Conservation (phyloP, 1,284 basidiomycete genomes). For the Trametes polyzona region DNA sequence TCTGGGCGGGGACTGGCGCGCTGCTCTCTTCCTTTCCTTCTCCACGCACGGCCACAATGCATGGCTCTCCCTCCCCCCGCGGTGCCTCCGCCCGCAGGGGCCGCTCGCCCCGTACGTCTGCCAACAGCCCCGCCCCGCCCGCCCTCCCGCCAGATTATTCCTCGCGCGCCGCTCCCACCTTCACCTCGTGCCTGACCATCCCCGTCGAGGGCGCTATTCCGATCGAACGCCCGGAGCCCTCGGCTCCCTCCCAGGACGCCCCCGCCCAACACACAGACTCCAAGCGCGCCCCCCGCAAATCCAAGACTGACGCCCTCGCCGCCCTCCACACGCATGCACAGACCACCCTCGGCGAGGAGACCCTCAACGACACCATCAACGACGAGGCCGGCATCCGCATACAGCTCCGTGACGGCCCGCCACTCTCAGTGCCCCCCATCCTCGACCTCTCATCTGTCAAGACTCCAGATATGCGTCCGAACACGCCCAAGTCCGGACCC, state of each 20-base stretch:
- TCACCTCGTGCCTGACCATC: conserved; percentile 70
- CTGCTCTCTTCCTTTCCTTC: conserved; percentile 29
- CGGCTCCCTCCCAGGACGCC: conserved; percentile 24
- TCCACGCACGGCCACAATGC: conserved; percentile 35
- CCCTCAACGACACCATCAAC: conserved; percentile 34
- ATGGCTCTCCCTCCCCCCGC: conserved; percentile 42
- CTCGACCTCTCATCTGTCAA: conserved; percentile 75
- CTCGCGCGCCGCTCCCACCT: conserved; percentile 48
- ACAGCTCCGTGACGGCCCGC: conserved; percentile 46
- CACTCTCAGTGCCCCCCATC: conserved; percentile 61
- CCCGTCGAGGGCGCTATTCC: conserved; percentile 66
- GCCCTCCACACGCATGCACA: conserved; percentile 71
- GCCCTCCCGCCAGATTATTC: conserved; percentile 43
- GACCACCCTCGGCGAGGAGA: conserved; percentile 55
- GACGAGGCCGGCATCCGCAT: conserved; percentile 33
- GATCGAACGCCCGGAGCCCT: conserved; percentile 42
- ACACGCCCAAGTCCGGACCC: conserved; percentile 43
- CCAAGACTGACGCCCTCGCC: conserved; percentile 81
- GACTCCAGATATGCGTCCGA: conserved; percentile 56
- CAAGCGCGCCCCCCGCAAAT: conserved; percentile 81
- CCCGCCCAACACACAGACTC: conserved; percentile 39
- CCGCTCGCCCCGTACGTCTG: conserved; percentile 50
- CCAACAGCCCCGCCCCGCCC: conserved; percentile 43
- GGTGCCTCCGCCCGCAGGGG: conserved; percentile 60
- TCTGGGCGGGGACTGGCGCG: conserved; percentile 18